Evolutionary conservation across 176 grass and related monocot species (phyloP).

Genomic region (Themeda triandra): DNA sequence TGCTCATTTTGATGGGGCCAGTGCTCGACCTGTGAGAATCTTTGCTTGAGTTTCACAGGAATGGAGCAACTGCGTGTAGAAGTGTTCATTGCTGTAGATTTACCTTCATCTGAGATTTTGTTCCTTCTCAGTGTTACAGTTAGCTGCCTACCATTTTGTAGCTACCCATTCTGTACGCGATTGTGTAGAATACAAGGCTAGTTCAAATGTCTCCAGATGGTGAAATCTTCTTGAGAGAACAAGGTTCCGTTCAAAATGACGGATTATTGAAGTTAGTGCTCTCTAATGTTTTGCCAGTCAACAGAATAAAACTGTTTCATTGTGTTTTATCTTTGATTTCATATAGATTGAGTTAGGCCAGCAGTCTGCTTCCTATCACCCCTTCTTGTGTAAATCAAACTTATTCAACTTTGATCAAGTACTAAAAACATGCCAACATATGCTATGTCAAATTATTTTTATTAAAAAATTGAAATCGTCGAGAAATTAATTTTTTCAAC

Average conservation of each 20-base stretch:
- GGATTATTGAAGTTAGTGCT: neutral
- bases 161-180: conserved; percentile 22
- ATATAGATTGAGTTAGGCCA: neutral
- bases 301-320: neutral
- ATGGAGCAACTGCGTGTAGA: neutral
- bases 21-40: conserved; percentile 2
- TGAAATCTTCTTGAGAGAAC: neutral
- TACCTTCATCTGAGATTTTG: conserved; percentile 2
- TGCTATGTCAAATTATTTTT: too few relatives aligned
- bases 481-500: too few relatives aligned
- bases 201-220: neutral
- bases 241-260: neutral
- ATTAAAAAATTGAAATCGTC: too few relatives aligned
- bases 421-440: neutral
- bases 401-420: neutral
- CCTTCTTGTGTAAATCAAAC: neutral
- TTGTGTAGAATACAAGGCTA: neutral
- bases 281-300: neutral
- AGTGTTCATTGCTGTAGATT: conserved; percentile 3
- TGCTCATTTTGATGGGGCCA: neutral
- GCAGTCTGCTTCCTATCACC: neutral
- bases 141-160: conserved; percentile 12
- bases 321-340: neutral
- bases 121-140: neutral
- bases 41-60: conserved; percentile 1